phyloP scores from a whole-genome alignment of 441 rosid genomes.

The Isatis lusitanica region DNA sequence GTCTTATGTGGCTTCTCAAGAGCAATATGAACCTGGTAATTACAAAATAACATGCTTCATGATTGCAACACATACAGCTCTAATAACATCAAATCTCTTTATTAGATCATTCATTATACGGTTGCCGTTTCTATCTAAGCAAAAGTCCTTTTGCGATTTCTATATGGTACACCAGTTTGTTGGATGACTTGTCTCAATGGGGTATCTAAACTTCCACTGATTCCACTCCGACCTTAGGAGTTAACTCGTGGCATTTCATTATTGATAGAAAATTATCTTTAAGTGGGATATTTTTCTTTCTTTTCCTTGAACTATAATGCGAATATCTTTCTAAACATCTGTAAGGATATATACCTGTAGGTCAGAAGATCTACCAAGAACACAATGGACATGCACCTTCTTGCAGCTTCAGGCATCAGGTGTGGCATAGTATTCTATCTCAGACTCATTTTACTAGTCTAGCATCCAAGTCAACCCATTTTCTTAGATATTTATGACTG shows the following conservation, averaged over 20 bases:
- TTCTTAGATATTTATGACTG: background rate
- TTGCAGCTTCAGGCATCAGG: conserved; percentile 59
- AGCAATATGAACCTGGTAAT: conserved; percentile 24
- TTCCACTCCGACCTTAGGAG: background rate
- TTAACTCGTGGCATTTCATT: background rate
- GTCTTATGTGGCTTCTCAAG: conserved; percentile 14
- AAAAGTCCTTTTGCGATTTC: background rate
- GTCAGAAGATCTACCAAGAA: conserved; percentile 33
- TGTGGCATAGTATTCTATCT: conserved; percentile 31
- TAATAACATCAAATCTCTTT: background rate
- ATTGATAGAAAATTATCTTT: background rate
- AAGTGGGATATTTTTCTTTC: background rate
- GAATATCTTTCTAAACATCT: background rate
- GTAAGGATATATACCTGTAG: conserved; percentile 30
- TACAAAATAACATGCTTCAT: background rate
- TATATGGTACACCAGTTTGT: background rate
- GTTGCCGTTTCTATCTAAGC: background rate
- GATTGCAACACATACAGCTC: conserved; percentile 4
- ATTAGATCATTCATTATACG: background rate
- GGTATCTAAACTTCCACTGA: background rate
- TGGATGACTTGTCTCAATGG: background rate
- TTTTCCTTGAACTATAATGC: background rate
- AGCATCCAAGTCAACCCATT: background rate
- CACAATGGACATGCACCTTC: conserved; percentile 41
- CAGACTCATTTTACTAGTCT: background rate